Evolutionary conservation across 257 asterid species (phyloP).

Genomic region (Nemophila menziesii): DNA sequence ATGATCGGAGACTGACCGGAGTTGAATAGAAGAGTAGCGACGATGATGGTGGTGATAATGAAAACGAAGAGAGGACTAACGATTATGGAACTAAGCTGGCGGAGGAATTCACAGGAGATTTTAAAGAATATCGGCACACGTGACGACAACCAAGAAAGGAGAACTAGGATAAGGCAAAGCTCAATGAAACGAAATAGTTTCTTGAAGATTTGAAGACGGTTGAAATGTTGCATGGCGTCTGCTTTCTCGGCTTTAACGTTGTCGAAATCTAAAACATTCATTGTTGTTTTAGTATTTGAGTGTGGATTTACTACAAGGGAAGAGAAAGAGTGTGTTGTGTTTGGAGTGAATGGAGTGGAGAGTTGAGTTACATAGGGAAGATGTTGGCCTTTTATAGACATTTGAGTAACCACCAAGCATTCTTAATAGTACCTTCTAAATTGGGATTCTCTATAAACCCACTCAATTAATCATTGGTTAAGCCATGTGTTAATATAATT

Average conservation of each 20-base stretch:
- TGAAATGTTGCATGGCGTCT: slow-evolving; percentile 7
- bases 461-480: too few species aligned
- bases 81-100: slow-evolving; percentile 25
- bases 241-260: slow-evolving; percentile 14
- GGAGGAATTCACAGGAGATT: slow-evolving; percentile 47
- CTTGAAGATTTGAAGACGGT: slow-evolving; percentile 26
- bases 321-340: neutral
- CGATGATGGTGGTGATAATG: slow-evolving; percentile 50
- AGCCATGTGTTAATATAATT: too few species aligned
- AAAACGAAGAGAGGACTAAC: slow-evolving; percentile 51
- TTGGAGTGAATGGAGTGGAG: neutral
- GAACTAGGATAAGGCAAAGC: slow-evolving; percentile 19
- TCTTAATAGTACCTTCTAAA: too few species aligned
- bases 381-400: slow-evolving; percentile 1
- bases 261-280: slow-evolving; percentile 23
- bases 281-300: slow-evolving; percentile 5
- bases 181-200: slow-evolving; percentile 47
- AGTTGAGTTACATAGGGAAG: neutral
- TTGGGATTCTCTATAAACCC: too few species aligned
- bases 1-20: slow-evolving; percentile 24
- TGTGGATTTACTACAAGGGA: neutral
- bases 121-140: slow-evolving; percentile 46
- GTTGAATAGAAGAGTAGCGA: slow-evolving; percentile 44
- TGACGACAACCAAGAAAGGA: slow-evolving; percentile 35
- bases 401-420: neutral